A percentile compares a stretch with the other conserved stretches of the same genome.
These are phyloP conservation scores for Panaeolus papilionaceus DNA, from an alignment of 768 basidiomycete species.

Conservation along the genomic window DNA sequence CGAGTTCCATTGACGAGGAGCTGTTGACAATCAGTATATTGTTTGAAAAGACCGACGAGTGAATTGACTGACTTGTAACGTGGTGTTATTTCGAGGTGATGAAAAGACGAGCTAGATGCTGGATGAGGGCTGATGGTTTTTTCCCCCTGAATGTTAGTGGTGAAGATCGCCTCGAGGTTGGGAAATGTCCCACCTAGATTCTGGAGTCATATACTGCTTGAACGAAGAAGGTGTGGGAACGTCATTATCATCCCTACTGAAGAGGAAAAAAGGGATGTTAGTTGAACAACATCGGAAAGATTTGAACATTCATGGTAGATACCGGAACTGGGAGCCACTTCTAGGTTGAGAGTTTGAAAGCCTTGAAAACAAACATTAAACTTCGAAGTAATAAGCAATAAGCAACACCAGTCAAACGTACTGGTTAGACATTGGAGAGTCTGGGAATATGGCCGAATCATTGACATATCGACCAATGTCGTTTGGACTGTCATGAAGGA, in stretches of 20 bases:
- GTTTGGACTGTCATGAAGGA: conserved; percentile 25
- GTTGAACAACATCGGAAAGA: conserved; percentile 7
- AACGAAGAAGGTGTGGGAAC: conserved; percentile 27
- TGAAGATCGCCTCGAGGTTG: not conserved
- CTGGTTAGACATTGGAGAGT: conserved; percentile 31
- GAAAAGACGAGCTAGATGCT: conserved; percentile 18
- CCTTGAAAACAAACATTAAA: not conserved
- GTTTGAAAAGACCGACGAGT: conserved; percentile 25
- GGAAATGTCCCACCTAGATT: conserved; percentile 46
- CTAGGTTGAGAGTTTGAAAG: not conserved
- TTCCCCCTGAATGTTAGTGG: not conserved
- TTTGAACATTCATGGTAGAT: conserved; percentile 19
- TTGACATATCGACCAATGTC: conserved; percentile 31
- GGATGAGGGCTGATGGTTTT: conserved; percentile 29
- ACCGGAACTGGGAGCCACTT: conserved; percentile 8
- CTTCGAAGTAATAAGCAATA: not conserved
- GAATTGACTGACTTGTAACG: conserved; percentile 19
- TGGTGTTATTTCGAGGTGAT: conserved; percentile 19
- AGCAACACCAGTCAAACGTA: not conserved
- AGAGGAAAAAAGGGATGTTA: conserved; percentile 7
- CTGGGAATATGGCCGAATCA: conserved; percentile 29
- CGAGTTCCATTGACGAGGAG: conserved; percentile 25
- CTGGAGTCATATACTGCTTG: conserved; percentile 51
- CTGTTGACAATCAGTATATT: conserved; percentile 25
- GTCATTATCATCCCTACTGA: conserved; percentile 22